phyloP scores from a whole-genome alignment of 2,329 filamentous ascomycete species.

The Dactylellina sp. region DNA sequence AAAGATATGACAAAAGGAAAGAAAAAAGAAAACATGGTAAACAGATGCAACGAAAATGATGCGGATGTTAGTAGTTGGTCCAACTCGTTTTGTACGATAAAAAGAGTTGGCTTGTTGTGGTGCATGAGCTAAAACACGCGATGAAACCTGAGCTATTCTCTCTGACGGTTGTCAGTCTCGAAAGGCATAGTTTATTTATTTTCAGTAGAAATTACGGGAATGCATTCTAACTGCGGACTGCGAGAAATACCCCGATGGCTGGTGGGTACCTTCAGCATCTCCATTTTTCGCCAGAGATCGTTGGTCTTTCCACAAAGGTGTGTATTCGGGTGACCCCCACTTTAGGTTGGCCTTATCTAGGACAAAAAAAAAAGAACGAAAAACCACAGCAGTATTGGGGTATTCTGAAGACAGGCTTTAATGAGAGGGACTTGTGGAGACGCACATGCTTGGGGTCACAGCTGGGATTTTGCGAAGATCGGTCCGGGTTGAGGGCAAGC shows the following conservation, averaged over 20 bases:
- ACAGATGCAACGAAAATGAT: too few relatives aligned
- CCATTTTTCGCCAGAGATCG: background rate
- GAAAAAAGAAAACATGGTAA: too few relatives aligned
- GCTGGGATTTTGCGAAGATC: conserved; percentile 24
- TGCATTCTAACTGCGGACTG: background rate
- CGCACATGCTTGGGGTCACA: background rate
- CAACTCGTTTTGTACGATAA: too few relatives aligned
- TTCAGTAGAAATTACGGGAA: conserved; percentile 4
- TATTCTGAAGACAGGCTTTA: too few relatives aligned
- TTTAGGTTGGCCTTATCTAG: background rate
- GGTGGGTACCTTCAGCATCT: background rate
- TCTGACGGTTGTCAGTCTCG: conserved; percentile 1
- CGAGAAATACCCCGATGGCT: background rate
- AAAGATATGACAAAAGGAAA: too few relatives aligned
- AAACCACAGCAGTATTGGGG: background rate
- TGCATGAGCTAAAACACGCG: conserved; percentile 28
- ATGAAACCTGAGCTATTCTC: conserved; percentile 26
- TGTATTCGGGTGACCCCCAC: conserved; percentile 5
- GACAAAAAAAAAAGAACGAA: too few relatives aligned
- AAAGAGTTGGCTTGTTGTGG: conserved; percentile 15
- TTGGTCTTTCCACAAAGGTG: too few relatives aligned
- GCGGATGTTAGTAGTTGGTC: too few relatives aligned
- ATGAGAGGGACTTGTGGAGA: too few relatives aligned
- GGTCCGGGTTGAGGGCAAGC: conserved; percentile 48
- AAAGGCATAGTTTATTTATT: conserved; percentile 1